A percentile compares a stretch with the other conserved stretches of the same genome.
Conservation (phyloP, 2,329 filamentous ascomycete species). For the Clonostachys sp. region DNA sequence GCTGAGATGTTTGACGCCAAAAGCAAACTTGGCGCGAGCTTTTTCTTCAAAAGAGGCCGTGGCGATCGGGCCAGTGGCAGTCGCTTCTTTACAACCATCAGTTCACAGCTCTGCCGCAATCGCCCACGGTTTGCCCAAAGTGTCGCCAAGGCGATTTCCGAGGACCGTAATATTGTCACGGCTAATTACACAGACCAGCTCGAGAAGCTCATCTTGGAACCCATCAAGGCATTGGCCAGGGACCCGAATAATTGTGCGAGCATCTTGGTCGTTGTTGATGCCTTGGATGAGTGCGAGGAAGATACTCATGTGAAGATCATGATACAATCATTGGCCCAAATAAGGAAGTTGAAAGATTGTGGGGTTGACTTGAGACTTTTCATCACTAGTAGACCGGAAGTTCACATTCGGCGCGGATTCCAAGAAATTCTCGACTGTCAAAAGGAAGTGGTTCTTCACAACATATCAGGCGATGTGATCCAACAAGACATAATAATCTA, state of each 20-base stretch:
- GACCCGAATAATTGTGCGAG: neutral
- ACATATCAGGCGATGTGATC: slow-evolving; percentile 17
- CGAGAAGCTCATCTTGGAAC: neutral
- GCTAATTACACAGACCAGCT: neutral
- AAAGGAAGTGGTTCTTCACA: slow-evolving; percentile 24
- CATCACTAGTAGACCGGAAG: slow-evolving; percentile 30
- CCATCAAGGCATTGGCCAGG: neutral
- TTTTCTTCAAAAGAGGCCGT: slow-evolving; percentile 1
- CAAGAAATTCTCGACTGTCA: slow-evolving; percentile 15
- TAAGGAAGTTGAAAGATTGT: neutral
- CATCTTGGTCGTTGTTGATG: neutral
- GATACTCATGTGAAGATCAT: neutral
- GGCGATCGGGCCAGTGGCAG: neutral
- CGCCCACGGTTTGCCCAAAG: neutral
- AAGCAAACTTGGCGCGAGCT: neutral
- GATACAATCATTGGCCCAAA: neutral
- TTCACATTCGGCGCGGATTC: slow-evolving; percentile 26
- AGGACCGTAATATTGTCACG: neutral
- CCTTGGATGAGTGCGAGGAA: neutral
- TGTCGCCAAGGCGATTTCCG: neutral
- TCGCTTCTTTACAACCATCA: neutral
- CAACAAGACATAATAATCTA: slow-evolving; percentile 26
- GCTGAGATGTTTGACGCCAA: neutral
- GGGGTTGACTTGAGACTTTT: slow-evolving; percentile 17
- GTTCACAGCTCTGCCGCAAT: too few relatives aligned